Conservation (phyloP, 2,329 filamentous ascomycete genomes). For the Ustulina deusta region DNA sequence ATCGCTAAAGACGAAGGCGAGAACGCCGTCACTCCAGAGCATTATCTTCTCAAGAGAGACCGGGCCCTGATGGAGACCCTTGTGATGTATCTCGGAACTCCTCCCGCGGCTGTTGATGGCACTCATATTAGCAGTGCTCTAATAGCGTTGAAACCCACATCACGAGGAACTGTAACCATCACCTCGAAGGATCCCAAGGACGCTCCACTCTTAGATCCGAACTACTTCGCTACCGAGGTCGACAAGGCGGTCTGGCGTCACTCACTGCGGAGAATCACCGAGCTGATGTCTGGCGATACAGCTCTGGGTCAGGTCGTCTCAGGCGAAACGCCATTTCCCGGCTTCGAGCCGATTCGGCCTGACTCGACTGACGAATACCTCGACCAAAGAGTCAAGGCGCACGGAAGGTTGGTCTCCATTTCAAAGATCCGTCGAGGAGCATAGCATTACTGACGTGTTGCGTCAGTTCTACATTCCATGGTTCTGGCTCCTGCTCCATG, state of each 20-base stretch:
- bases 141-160: conserved; percentile 41
- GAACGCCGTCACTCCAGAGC: conserved; percentile 23
- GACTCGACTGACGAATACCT: conserved; percentile 41
- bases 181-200: conserved; percentile 38
- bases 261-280: conserved; percentile 32
- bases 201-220: conserved; percentile 42
- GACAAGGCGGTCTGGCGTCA: conserved; percentile 42
- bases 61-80: conserved; percentile 46
- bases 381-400: conserved; percentile 37
- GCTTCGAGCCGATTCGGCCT: conserved; percentile 30
- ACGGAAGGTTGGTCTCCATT: neutral
- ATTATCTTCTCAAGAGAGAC: conserved; percentile 40
- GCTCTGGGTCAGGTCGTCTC: conserved; percentile 38
- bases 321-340: conserved; percentile 32
- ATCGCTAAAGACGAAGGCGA: conserved; percentile 45
- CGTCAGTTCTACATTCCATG: conserved; percentile 23
- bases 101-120: conserved; percentile 34
- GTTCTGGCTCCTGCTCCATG: conserved; percentile 32
- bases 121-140: conserved; percentile 38
- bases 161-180: conserved; percentile 42
- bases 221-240: conserved; percentile 42
- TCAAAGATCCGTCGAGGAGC: neutral
- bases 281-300: conserved; percentile 40
- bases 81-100: conserved; percentile 40
- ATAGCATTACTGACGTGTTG: conserved; percentile 5